Evolutionary conservation across 768 basidiomycete genomes (phyloP).

Genomic region (Lactarius trivialis): DNA sequence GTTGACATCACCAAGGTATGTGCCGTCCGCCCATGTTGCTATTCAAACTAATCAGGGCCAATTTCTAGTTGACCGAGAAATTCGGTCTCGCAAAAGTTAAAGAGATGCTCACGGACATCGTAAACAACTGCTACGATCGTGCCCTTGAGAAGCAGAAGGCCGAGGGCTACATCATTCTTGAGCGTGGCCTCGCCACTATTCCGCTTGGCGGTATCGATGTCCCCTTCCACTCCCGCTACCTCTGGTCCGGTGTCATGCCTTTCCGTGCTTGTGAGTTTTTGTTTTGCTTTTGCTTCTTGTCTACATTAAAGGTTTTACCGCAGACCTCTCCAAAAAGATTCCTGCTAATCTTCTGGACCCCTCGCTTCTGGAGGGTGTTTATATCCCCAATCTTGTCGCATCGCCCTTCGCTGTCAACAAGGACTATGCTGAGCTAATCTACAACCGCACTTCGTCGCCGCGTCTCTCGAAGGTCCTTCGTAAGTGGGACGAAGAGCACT

Average conservation of each 20-base stretch:
- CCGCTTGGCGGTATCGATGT: constrained; percentile 97
- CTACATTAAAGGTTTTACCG: background rate
- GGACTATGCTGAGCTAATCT: constrained; percentile 91
- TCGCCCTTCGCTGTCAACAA: constrained; percentile 77
- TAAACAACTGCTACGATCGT: constrained; percentile 70
- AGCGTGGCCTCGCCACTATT: constrained; percentile 95
- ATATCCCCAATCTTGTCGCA: constrained; percentile 95
- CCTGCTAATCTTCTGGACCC: constrained; percentile 87
- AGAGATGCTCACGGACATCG: constrained; percentile 91
- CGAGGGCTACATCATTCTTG: constrained; percentile 88
- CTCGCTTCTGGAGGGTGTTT: constrained; percentile 89
- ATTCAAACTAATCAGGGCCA: background rate
- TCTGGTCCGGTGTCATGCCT: constrained; percentile 97
- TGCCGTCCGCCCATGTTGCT: background rate
- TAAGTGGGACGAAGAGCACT: constrained; percentile 88
- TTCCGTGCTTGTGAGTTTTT: constrained; percentile 85
- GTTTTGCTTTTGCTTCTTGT: background rate
- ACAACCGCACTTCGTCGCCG: constrained; percentile 94
- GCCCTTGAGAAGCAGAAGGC: constrained; percentile 72
- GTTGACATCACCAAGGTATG: constrained; percentile 83
- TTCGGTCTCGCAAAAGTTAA: constrained; percentile 90
- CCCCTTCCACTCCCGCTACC: constrained; percentile 98
- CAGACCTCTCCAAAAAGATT: constrained; percentile 97
- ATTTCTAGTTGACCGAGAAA: constrained; percentile 68
- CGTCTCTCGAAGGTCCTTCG: constrained; percentile 91